phyloP scores from a whole-genome alignment of 305 asterid species.

The Stenogyne calaminthoides region DNA sequence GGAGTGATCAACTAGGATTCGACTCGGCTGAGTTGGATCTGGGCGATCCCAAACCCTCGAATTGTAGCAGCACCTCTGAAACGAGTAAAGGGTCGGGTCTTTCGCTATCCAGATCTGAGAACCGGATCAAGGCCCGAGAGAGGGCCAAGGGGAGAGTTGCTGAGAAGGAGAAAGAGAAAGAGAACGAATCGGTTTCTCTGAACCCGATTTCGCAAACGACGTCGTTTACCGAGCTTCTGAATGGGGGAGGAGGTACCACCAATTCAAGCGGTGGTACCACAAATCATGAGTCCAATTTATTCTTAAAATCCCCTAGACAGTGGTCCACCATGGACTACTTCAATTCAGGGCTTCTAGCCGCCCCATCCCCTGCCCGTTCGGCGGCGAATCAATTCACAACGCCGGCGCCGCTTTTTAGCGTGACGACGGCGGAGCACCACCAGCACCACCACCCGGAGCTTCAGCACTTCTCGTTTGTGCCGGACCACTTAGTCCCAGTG shows the following conservation, averaged over 20 bases:
- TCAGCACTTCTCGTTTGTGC: constrained; percentile 63
- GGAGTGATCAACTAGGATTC: constrained; percentile 45
- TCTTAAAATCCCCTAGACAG: constrained; percentile 48
- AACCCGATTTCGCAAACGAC: constrained; percentile 55
- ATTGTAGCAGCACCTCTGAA: constrained; percentile 80
- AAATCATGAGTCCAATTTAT: constrained; percentile 37
- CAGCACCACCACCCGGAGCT: constrained; percentile 60
- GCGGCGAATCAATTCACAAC: constrained; percentile 50
- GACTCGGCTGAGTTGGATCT: constrained; percentile 60
- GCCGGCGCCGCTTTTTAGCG: constrained; percentile 48
- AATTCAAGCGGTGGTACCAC: constrained; percentile 19
- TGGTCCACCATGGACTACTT: constrained; percentile 79
- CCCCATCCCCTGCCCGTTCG: constrained; percentile 42
- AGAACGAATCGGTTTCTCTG: constrained; percentile 40
- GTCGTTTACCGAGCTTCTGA: constrained; percentile 60
- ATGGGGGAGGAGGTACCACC: constrained; percentile 35
- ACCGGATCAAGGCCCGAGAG: constrained; percentile 70
- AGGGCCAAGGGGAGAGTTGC: constrained; percentile 82
- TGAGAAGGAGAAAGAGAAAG: constrained; percentile 57
- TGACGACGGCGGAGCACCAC: constrained; percentile 47
- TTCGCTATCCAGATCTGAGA: constrained; percentile 83
- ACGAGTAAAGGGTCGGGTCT: constrained; percentile 84
- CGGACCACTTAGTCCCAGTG: constrained; percentile 56
- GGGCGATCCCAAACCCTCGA: constrained; percentile 50
- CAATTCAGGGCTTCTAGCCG: constrained; percentile 47